Base-by-base conservation (phyloP, 2,329 filamentous ascomycete species). In the Xylariaceae sp. region DNA sequence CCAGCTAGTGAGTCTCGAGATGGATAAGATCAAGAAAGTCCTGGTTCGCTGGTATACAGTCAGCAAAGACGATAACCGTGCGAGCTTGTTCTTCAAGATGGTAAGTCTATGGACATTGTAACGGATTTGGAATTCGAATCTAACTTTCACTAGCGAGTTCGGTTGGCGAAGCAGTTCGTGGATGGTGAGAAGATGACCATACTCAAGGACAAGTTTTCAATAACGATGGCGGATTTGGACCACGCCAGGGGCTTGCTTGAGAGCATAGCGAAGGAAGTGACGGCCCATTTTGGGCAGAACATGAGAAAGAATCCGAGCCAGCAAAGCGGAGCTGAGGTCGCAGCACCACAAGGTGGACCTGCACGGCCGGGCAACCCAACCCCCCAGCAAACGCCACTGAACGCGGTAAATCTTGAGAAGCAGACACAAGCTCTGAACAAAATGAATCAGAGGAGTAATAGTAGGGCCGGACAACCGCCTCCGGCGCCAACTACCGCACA, bases 401-500 rank as follows among this genome's bases (percentile, higher is more conserved):
- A 75, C 58, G 76, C 77, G 10, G 75, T 76, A 39, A 82, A 81
- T 62, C 68, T 82, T 48, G 79, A 81, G 64, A 82, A 82, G 68
- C 79, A 82, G 65, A 74, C 76, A 2, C 77, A 80, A 60, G 76
- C 76, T 3, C 70, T 78, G 58, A 80, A 69, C 65, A 80, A 82
- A 62, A 71, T 75, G 64, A 77, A 77, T 57, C 76, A 78, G 60
- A 75, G 76, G 56, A 73, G 74, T 3, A 71, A 66, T 39, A 79
- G 75, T 69, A 82, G 80, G 68, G 73, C 73, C 7, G 76, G 74
- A 7, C 78, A 81, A 62, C 73, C 80, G 0, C 82, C 83, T 2
- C 77, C 82, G 10, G 82, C 84, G 8, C 83, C 84, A 13, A 86
- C 82, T 0, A 79, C 79, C 1, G 67, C 78, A 11, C 82, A 85